A percentile compares a stretch with the other conserved stretches of the same genome.
phyloP scores from a whole-genome alignment of 163 green algal species.

The Scenedesmus sp. region DNA sequence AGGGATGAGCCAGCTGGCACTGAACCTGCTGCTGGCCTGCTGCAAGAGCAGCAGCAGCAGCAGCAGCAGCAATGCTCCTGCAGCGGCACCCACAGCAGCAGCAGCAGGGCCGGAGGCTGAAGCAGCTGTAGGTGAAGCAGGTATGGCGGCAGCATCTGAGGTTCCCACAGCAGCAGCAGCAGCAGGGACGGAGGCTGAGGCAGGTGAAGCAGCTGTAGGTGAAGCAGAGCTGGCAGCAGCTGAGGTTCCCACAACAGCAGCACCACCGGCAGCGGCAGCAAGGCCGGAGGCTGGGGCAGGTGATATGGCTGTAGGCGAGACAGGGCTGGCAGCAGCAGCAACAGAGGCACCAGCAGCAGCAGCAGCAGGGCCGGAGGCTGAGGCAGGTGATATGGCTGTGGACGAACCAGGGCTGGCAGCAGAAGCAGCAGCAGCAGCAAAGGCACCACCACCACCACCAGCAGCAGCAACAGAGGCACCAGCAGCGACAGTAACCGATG shows the following conservation, averaged over 20 bases:
- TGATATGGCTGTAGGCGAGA: no score
- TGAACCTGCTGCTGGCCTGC: neutral
- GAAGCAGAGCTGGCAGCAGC: neutral
- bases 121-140: neutral
- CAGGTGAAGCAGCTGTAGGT: neutral
- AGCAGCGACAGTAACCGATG: neutral
- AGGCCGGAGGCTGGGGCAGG: no score
- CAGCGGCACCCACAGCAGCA: neutral
- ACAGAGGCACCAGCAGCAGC: no score
- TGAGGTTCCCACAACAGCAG: no score
- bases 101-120: neutral
- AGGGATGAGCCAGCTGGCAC: conserved; percentile 7
- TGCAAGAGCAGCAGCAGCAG: neutral
- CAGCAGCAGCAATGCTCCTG: neutral
- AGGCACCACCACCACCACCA: neutral
- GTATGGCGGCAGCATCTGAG: neutral
- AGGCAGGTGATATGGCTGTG: no score
- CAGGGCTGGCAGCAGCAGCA: no score
- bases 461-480: neutral
- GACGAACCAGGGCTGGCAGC: no score
- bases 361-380: no score
- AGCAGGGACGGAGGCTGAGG: neutral
- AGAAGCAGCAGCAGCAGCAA: no score
- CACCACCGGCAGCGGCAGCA: no score
- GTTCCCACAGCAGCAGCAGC: neutral